These are phyloP conservation scores for Cladochytrium tenue DNA, from an alignment of 371 early-diverging fungal species.

Conservation along the genomic window DNA sequence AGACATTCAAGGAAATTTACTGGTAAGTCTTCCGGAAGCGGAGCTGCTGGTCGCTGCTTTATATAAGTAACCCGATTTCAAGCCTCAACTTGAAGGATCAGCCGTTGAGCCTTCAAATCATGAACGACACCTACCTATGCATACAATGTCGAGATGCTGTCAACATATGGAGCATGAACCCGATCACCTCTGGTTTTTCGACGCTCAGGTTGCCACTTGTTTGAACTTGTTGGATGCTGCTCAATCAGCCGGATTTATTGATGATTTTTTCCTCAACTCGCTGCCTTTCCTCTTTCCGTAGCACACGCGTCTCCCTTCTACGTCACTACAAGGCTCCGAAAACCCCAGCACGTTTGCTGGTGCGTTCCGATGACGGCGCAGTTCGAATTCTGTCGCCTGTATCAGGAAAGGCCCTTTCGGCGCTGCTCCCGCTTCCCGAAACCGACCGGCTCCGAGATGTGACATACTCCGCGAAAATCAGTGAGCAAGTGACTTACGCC, in stretches of 20 bases:
- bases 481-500: constrained; percentile 7
- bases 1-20: constrained; percentile 46
- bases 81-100: constrained; percentile 40
- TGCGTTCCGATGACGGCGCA: constrained; percentile 46
- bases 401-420: constrained; percentile 43
- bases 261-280: too few relatives aligned
- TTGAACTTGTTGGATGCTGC: too few relatives aligned
- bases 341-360: constrained; percentile 32
- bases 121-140: constrained; percentile 39
- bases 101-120: constrained; percentile 34
- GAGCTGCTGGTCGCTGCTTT: neutral
- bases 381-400: constrained; percentile 41
- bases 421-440: constrained; percentile 44
- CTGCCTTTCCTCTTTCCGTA: constrained; percentile 1
- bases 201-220: constrained; percentile 29
- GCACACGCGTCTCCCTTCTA: constrained; percentile 27
- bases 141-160: constrained; percentile 29
- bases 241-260: too few relatives aligned
- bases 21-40: too few relatives aligned
- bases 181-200: constrained; percentile 37
- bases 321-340: constrained; percentile 11
- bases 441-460: constrained; percentile 35
- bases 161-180: constrained; percentile 41
- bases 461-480: constrained; percentile 33
- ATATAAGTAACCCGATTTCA: neutral